Evolutionary conservation across 352 stramenopile genomes (phyloP).

Genomic region (Globisporangium nodosum): DNA sequence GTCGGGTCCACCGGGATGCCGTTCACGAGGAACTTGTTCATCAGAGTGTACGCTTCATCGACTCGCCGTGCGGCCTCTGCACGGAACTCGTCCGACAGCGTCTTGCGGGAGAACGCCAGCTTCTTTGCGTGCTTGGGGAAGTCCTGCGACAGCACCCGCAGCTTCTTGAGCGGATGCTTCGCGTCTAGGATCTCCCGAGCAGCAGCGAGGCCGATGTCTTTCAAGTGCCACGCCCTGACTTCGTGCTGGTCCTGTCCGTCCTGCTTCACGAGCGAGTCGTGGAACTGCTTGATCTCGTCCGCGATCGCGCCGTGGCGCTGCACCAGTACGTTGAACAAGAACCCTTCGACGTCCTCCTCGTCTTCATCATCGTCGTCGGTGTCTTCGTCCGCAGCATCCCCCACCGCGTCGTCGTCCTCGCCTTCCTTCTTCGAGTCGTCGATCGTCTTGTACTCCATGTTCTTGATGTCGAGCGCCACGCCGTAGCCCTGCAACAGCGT

Average conservation of each 20-base stretch:
- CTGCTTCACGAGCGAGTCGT: constrained; percentile 44
- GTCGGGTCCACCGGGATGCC: constrained; percentile 77
- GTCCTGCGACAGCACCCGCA: constrained; percentile 84
- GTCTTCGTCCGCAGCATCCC: constrained; percentile 21
- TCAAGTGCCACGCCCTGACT: constrained; percentile 86
- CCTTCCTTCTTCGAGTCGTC: constrained; percentile 79
- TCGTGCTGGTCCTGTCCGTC: constrained; percentile 21
- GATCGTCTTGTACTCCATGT: constrained; percentile 97
- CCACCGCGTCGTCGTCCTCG: constrained; percentile 16
- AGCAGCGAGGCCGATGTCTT: constrained; percentile 84
- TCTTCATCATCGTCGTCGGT: constrained; percentile 27
- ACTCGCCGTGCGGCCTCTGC: constrained; percentile 33
- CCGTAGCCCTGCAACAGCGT: constrained; percentile 90
- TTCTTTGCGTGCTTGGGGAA: constrained; percentile 85
- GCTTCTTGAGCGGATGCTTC: constrained; percentile 67
- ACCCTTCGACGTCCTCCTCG: constrained; percentile 60
- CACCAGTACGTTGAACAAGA: constrained; percentile 57
- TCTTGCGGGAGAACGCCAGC: constrained; percentile 61
- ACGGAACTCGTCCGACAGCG: constrained; percentile 40
- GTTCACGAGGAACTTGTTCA: constrained; percentile 86
- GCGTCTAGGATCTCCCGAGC: constrained; percentile 61
- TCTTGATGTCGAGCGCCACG: constrained; percentile 93
- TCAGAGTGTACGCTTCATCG: constrained; percentile 34
- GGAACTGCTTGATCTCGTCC: constrained; percentile 45
- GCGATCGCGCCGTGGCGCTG: constrained; percentile 36